Conservation (phyloP, 1,284 basidiomycete species). For the Phellopilus nigrolimitatus region DNA sequence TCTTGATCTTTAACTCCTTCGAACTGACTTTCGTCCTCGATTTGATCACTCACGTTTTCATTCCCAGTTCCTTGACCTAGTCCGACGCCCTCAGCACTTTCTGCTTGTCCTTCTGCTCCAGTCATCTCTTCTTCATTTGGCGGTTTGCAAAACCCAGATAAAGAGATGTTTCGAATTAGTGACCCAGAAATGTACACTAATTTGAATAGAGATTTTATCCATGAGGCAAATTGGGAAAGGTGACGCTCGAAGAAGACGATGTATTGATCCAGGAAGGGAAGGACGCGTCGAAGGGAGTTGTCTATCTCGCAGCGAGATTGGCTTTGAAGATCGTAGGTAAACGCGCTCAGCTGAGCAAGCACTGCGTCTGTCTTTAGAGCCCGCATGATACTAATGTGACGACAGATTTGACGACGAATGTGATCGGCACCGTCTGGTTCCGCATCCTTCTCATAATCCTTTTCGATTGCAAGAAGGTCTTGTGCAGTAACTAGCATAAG, state of each 20-base stretch:
- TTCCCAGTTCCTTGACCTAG: conserved; percentile 81
- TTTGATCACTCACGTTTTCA: conserved; percentile 88
- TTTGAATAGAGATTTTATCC: conserved; percentile 83
- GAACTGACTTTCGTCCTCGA: conserved; percentile 93
- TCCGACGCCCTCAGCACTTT: conserved; percentile 71
- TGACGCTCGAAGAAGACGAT: conserved; percentile 48
- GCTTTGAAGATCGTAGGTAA: neutral
- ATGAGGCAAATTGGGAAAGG: conserved; percentile 50
- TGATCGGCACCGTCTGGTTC: conserved; percentile 3
- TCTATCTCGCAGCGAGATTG: neutral
- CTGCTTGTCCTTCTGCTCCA: conserved; percentile 45
- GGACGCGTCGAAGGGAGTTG: conserved; percentile 35
- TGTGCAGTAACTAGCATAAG: conserved; percentile 11
- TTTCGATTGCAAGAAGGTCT: conserved; percentile 3
- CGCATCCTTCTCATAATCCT: too few relatives aligned
- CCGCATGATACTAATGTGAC: neutral
- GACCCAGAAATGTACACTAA: conserved; percentile 76
- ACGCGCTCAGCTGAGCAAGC: conserved; percentile 30
- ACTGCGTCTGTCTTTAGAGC: conserved; percentile 29
- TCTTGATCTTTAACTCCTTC: conserved; percentile 78
- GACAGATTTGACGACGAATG: neutral
- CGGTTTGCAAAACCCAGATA: conserved; percentile 91
- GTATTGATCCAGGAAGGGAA: conserved; percentile 68
- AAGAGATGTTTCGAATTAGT: conserved; percentile 69
- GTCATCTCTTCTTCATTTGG: conserved; percentile 56